Evolutionary conservation across 768 basidiomycete species (phyloP), one percentile per base, ranked within the genome.

Genomic region (Hysterangium stoloniferum): DNA sequence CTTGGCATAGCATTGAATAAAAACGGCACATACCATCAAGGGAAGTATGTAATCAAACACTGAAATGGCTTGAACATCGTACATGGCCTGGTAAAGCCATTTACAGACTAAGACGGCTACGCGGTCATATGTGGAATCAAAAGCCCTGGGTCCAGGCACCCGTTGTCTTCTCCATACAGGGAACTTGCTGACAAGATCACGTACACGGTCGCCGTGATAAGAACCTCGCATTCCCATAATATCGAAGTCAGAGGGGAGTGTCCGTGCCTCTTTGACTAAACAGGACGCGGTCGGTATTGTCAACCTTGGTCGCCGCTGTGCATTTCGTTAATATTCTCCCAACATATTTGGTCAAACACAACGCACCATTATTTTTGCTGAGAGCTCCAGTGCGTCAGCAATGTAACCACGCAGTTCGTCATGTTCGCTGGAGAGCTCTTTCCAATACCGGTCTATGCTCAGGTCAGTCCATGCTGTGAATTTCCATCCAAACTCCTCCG

Each of bases 101-200:
- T 80, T 82, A 70, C 84, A 86, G 31, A 86, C 71, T 0, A 78
- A 75, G 27, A 82, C 70, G 11, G 78, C 79, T 59, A 81, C 77
- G 59, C 83, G 77, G 60, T 94, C 90, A 57, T 92, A 91, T n/a
- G 76, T 82, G 0, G 88, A 92, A 59, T 88, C 83, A 59, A 88
- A 84, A 4, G 88, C 88, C 29, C 83, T 78, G 22, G 80, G 77
- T 3, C 89, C 88, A 17, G 87, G 78, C 4, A 80, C 62, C 28
- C 90, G 77, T 53, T 84, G 76, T 33, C 72, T 71, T 28, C 86
- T 74, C 89, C 86, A 89, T 17, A 71, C 62, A 36, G 78, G 76
- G 61, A 94, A 82, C 20, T 71, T 72, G 19, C 73, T 65, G 1
- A 84, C 79, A 4, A 90, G 73, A 45, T 80, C 74, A 8, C 70